A percentile compares a stretch with the other conserved stretches of the same genome.
Evolutionary conservation across 148 eudicot genomes (phyloP).

Genomic region (Bassia scoparia): DNA sequence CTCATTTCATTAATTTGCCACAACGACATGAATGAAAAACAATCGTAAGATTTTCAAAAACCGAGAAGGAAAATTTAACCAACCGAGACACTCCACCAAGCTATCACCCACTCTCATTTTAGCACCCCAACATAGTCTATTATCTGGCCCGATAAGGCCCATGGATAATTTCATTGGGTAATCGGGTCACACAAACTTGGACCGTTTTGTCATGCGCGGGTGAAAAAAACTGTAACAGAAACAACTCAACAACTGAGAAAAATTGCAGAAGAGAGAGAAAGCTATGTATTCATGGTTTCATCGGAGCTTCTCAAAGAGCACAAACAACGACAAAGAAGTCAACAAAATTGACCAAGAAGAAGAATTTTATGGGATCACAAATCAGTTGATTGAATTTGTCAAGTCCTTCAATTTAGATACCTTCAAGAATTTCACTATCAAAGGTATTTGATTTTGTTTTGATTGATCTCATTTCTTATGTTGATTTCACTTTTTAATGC

Average conservation of each 20-base stretch:
- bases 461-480: not conserved
- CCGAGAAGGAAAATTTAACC: no score
- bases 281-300: constrained; percentile 63
- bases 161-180: no score
- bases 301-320: constrained; percentile 37
- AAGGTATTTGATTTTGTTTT: constrained; percentile 30
- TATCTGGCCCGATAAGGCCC: no score
- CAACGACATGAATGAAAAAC: no score
- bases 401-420: constrained; percentile 64
- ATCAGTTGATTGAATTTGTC: constrained; percentile 56
- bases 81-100: no score
- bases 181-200: no score
- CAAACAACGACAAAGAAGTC: constrained; percentile 2
- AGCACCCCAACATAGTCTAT: no score
- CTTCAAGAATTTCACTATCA: constrained; percentile 64
- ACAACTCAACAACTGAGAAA: not conserved
- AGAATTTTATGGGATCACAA: constrained; percentile 52
- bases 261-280: not conserved
- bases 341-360: constrained; percentile 12
- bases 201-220: no score
- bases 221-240: not conserved
- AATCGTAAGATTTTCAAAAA: no score
- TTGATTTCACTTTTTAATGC: not conserved
- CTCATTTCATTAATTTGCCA: no score
- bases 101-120: no score